Evolutionary conservation across 805 yeast species (phyloP).

Genomic region (Starmerella geochares): DNA sequence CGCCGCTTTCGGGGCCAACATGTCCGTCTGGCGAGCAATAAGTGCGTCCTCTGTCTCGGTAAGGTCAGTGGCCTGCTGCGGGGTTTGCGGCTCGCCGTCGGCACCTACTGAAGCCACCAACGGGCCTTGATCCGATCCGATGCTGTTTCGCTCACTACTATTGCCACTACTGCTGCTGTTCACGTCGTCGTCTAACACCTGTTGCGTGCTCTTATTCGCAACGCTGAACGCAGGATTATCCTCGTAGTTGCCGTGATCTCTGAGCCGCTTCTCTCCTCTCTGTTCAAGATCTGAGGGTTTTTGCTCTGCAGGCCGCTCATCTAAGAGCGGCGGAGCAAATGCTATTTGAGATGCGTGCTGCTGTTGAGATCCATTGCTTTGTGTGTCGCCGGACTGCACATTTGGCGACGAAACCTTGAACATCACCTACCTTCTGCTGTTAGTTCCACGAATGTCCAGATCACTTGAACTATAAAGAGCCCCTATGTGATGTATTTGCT

Average conservation of each 20-base stretch:
- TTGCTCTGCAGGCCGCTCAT: not conserved
- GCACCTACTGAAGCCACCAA: constrained; percentile 8
- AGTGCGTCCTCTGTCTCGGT: constrained; percentile 14
- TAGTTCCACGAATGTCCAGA: not conserved
- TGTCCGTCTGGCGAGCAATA: constrained; percentile 4
- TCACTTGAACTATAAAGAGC: not conserved
- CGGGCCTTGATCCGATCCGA: not conserved
- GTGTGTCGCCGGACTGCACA: not conserved
- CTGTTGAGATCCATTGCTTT: not conserved
- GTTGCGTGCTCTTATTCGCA: not conserved
- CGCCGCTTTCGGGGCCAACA: constrained; percentile 7
- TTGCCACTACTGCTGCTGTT: not conserved
- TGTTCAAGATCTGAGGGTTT: too few relatives aligned
- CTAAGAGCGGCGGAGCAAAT: not conserved
- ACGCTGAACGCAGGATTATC: not conserved
- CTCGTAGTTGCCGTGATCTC: not conserved
- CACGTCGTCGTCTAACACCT: not conserved
- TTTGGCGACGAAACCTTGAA: constrained; percentile 3
- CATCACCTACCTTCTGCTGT: not conserved
- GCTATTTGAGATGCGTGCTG: too few relatives aligned
- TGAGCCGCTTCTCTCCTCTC: not conserved
- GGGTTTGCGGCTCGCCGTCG: constrained; percentile 11
- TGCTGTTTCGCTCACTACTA: not conserved
- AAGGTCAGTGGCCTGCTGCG: not conserved
- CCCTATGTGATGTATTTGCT: not conserved